Percentiles rank a stretch among this genome's conserved stretches.
phyloP scores from a whole-genome alignment of 2,329 filamentous ascomycete genomes.

The Akanthomyces dipterigenus region DNA sequence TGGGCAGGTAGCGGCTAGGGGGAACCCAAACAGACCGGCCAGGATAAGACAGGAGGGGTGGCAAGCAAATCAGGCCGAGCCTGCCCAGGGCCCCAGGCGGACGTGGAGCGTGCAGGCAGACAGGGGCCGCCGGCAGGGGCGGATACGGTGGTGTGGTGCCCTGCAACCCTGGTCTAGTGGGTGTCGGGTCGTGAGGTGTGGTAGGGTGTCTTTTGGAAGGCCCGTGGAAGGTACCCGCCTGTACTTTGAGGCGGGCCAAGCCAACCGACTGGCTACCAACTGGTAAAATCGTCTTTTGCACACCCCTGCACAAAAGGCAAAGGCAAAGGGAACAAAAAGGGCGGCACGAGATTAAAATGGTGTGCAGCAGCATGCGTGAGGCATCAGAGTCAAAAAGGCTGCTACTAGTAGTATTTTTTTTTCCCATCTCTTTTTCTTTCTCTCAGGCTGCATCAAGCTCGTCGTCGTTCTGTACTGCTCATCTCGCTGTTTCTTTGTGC shows the following conservation, averaged over 20 bases:
- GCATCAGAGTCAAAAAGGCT: too few species aligned
- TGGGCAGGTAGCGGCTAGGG: background rate
- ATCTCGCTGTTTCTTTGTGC: background rate
- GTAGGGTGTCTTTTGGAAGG: background rate
- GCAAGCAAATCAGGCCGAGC: constrained; percentile 8
- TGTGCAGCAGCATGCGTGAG: background rate
- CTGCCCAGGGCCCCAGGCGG: background rate
- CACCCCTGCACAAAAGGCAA: background rate
- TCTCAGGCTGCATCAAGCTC: background rate
- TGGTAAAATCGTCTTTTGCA: background rate
- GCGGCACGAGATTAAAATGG: background rate
- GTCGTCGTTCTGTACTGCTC: too few species aligned
- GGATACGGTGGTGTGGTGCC: background rate
- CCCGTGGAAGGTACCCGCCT: background rate
- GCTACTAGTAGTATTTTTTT: too few species aligned
- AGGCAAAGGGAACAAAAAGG: background rate
- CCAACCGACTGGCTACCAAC: background rate
- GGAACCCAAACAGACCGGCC: background rate
- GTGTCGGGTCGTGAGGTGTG: too few species aligned
- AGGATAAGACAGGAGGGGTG: constrained; percentile 1
- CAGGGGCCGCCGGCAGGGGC: background rate
- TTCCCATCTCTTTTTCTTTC: background rate
- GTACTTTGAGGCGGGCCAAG: background rate
- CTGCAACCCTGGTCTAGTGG: too few species aligned
- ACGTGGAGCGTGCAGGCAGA: background rate